Base-by-base conservation (phyloP, 2,329 filamentous ascomycete genomes). In the Cladobotryum mycophilum region DNA sequence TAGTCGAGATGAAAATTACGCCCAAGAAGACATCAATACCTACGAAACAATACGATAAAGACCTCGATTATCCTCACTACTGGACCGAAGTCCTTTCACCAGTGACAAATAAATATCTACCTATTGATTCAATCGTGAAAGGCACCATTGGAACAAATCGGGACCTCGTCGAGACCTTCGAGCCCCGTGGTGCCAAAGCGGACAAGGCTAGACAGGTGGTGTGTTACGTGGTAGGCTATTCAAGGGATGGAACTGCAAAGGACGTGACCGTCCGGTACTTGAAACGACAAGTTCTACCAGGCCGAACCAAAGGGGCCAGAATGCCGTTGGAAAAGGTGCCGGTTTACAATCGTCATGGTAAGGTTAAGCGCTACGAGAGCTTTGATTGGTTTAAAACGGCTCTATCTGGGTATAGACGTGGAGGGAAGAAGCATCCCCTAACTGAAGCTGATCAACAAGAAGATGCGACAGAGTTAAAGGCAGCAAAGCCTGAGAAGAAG, bases 231-330 rank as follows among this genome's bases (percentile, higher is more conserved):
- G 75, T 97, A 17, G 91, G 86, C 0, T 89, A 88, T 67, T 89
- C 88, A 1, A 70, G 81, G 3, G 91, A 97, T 63, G 89, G 88
- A 2, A 91, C 89, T 0, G 91, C 89, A 12, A 97, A 97, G 65
- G 93, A 99, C 64, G 87, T 99, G 14, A 99, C 93, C 0, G 84
- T 93, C 11, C 81, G 93, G 25, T 99, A 99, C 65, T 72, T 99
- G 7, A 91, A 86, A 61, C 82, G 85, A 18, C 87, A 87, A 51
- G 78, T 86, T 48, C 84, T 90, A 64, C 93, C 93, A 1, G 92
- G 93, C 4, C 87, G 90, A 58, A 95, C 92, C 0, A 97, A 96
- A 64, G 89, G 91, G 4, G 79, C 85, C 56, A 81, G 93, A 6
- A 79, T 96, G 64, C 81, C 86, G 0, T 65, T 84, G 2, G 89